Base-by-base conservation (phyloP, 306 rosid genomes). In the Rosa rugosa region DNA sequence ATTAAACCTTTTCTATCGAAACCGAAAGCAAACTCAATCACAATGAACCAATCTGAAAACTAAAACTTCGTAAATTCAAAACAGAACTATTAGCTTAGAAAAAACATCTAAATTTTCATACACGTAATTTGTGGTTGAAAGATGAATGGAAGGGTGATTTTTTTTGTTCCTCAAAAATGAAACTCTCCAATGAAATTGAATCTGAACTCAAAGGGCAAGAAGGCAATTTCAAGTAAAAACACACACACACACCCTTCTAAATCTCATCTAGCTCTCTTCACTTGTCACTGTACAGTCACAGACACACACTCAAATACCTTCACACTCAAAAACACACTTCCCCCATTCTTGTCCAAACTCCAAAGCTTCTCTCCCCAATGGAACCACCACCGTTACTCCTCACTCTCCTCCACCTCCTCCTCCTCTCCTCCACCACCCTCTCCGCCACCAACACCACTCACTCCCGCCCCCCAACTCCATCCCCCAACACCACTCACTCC, bases 311-410 rank as follows among this genome's bases (percentile, higher is more conserved):
- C 62, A 46, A 47, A 31, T 34, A 12, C 23, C 50, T 16, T 25
- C 38, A 2, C 72, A 34, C 83, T 44, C 67, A 27, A 67, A 22
- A n/a, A 63, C 70, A 6, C 60, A 8, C 64, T 45, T 41, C 14
- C 34, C 25, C 82, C 34, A 4, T 41, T 7, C 0, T 25, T 23
- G 60, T 18, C 78, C 47, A 66, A 38, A 42, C 69, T 40, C 44
- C 40, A 11, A 11, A 60, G 38, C 27, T 10, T 22, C 75, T 8
- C 83, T 60, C 80, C 4, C 41, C 22, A 34, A 84, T 87, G 90
- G 82, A 64, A 14, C 53, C 42, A 34, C 71, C 79, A 31, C 54
- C 80, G 31, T 54, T 63, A 80, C 59, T 72, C 23, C 80, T 76
- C 31, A 22, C 25, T 67, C 75, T 71, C 63, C 78, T 81, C 44